These are phyloP conservation scores for Eucalyptus regnans DNA, from an alignment of 345 rosid genomes.

Conservation along the genomic window DNA sequence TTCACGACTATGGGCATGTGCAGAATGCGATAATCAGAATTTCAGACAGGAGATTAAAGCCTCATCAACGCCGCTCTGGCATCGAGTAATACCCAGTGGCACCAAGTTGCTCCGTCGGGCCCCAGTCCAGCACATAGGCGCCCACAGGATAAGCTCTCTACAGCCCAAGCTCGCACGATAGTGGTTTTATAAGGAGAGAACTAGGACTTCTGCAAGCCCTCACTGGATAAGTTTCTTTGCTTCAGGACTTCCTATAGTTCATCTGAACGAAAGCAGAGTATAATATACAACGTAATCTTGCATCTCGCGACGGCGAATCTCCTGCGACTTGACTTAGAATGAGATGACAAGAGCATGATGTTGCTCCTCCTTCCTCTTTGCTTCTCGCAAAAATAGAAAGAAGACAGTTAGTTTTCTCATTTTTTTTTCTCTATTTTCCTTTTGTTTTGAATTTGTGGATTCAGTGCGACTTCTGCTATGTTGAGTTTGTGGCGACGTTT, in stretches of 20 bases:
- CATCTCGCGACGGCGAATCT: background rate
- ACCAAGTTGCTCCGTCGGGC: background rate
- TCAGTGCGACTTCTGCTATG: background rate
- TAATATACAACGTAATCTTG: background rate
- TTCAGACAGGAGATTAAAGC: background rate
- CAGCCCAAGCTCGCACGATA: background rate
- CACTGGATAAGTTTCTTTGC: background rate
- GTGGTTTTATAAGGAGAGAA: background rate
- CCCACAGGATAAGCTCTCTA: background rate
- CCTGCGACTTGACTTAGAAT: background rate
- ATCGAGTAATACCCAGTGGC: background rate
- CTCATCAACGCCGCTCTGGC: background rate
- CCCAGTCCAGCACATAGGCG: background rate
- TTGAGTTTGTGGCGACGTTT: background rate
- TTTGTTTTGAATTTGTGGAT: background rate
- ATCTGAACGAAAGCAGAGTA: background rate
- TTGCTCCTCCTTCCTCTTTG: background rate
- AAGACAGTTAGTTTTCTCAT: background rate
- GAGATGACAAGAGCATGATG: background rate
- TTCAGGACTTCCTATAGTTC: background rate
- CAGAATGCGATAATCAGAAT: background rate
- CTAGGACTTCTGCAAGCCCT: background rate
- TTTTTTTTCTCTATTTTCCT: accelerated
- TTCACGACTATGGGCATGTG: background rate
- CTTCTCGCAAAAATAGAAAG: background rate